Base-by-base conservation (phyloP, 83 land plant species). In the Picea mariana region DNA sequence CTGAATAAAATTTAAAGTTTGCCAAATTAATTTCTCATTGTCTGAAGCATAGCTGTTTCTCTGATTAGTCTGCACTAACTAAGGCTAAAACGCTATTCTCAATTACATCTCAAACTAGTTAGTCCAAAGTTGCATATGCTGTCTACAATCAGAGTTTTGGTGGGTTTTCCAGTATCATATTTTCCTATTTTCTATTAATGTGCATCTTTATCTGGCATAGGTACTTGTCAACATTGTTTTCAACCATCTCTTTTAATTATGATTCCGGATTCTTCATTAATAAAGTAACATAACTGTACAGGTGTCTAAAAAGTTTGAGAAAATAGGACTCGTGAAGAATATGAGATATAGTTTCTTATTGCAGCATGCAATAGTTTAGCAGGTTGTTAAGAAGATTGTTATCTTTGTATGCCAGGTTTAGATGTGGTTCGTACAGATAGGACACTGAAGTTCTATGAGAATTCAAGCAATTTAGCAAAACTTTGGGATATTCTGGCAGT, bases 401-500 rank as follows among this genome's bases (percentile, higher is more conserved):
- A 61, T 38, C 21, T 81, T 72, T 42, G 34, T 85, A 13, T 90
- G 80, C 13, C 85, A 97, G 99, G 98, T 83, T 94, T 97, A 79
- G 99, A 97, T 86, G 99, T 97, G 81, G 87, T 91, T 26, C 92
- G 99, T 27, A 97, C 99, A 66, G 98, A 97, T 82, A 86, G 99
- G 84, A 92, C 92, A 60, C 78, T 97, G 79, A 92, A 91, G 66
- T 95, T 93, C 62, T 97, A 95, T 86, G 95, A 92, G 83, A 90
- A 90, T 82, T 89, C 86, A 65, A 86, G 82, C 65, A 91, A 95
- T 78, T 68, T 95, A 63, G 86, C 98, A 55, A 95, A 92, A 87
- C 95, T 97, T 66, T 97, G 98, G 99, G 99, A 97, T 85, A 95
- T 97, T 82, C 82, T 97, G 26, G 91, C 99, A 66, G 95, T 97